A percentile compares a stretch with the other conserved stretches of the same genome.
Conservation (phyloP, 768 basidiomycete genomes). For the Albatrellus ellisii region DNA sequence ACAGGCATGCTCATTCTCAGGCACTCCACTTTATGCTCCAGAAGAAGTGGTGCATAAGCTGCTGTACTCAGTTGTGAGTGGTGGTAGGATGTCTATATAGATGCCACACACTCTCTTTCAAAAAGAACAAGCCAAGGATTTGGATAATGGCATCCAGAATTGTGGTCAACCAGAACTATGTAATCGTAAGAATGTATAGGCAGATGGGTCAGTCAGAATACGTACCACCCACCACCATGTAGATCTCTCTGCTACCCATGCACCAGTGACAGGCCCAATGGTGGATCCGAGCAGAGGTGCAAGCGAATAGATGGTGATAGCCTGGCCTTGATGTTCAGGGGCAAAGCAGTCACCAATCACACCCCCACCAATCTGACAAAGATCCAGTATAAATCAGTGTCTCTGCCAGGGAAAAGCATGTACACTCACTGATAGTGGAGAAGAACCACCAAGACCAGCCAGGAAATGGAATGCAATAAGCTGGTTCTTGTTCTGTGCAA, state of each 20-base stretch:
- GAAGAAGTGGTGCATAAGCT: too few species aligned
- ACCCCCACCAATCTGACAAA: slow-evolving; percentile 53
- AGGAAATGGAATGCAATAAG: slow-evolving; percentile 33
- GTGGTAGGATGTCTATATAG: too few species aligned
- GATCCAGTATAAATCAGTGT: too few species aligned
- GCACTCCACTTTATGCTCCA: too few species aligned
- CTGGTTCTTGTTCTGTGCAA: slow-evolving; percentile 36
- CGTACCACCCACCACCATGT: slow-evolving; percentile 65
- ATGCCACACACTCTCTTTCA: slow-evolving; percentile 47
- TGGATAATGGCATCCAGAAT: slow-evolving; percentile 45
- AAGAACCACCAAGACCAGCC: slow-evolving; percentile 60
- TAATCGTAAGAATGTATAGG: too few species aligned
- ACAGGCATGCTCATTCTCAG: too few species aligned
- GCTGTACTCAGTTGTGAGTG: too few species aligned
- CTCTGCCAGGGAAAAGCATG: not conserved
- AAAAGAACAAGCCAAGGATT: slow-evolving; percentile 36
- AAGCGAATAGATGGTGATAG: slow-evolving; percentile 50
- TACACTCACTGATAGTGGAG: slow-evolving; percentile 28
- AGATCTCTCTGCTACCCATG: slow-evolving; percentile 48
- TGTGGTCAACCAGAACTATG: slow-evolving; percentile 4
- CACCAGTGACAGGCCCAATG: slow-evolving; percentile 50
- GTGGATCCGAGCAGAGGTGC: slow-evolving; percentile 57
- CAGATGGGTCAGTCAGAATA: not conserved
- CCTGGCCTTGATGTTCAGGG: slow-evolving; percentile 50
- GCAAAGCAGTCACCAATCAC: slow-evolving; percentile 52